Conservation (phyloP, 2,329 filamentous ascomycete genomes). For the Fusarium ramigenum region DNA sequence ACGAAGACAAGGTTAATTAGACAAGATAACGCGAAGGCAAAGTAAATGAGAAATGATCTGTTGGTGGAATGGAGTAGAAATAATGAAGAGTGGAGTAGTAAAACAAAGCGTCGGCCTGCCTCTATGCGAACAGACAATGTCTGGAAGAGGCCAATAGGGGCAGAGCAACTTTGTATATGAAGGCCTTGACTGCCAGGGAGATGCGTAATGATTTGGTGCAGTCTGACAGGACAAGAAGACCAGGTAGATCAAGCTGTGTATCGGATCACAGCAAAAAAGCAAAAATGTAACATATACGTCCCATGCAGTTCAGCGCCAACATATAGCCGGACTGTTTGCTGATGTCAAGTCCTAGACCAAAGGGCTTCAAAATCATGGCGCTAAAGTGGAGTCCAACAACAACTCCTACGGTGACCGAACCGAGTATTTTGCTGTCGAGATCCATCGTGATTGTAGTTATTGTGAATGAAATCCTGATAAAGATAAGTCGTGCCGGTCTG, state of each 20-base stretch:
- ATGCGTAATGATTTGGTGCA: accelerated
- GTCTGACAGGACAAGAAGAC: accelerated
- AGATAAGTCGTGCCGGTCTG: background rate
- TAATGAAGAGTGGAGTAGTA: background rate
- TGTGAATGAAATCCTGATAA: too few relatives aligned
- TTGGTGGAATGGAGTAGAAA: background rate
- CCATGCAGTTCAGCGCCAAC: background rate
- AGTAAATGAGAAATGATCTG: background rate
- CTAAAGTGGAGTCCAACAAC: background rate
- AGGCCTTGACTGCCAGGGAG: background rate
- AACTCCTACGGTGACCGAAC: background rate
- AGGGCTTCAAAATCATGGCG: accelerated
- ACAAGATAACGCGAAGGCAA: background rate
- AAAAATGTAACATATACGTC: background rate
- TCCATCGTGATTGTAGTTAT: background rate
- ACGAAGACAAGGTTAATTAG: too few relatives aligned
- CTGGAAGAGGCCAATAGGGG: background rate
- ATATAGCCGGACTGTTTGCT: background rate
- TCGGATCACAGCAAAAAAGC: background rate
- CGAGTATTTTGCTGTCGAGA: accelerated
- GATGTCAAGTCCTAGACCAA: background rate
- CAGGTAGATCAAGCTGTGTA: too few relatives aligned
- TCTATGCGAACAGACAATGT: background rate
- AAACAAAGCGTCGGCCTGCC: background rate
- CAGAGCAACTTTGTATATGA: background rate